phyloP scores from a whole-genome alignment of 1,139 yeast genomes.

The Meyerozyma carpophila region DNA sequence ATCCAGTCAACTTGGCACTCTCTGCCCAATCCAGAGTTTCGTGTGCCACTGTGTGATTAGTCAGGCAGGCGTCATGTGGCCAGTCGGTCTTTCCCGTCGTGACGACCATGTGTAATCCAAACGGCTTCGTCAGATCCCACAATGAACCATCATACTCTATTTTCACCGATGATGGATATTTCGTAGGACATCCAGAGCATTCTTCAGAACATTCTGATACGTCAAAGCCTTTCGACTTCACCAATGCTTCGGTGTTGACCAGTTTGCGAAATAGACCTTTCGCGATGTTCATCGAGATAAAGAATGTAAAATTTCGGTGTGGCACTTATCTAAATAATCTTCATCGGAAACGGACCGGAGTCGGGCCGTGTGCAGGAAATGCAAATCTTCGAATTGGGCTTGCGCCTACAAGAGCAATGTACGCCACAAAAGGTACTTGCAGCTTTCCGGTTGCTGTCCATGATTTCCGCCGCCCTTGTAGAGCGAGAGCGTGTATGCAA shows the following conservation, averaged over 20 bases:
- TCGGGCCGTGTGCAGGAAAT: neutral
- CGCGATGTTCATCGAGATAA: neutral
- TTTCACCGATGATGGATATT: slow-evolving; percentile 54
- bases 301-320: neutral
- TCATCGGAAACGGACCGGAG: neutral
- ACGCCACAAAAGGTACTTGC: no score
- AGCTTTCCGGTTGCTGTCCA: no score
- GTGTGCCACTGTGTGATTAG: slow-evolving; percentile 45
- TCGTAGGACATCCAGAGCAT: slow-evolving; percentile 45
- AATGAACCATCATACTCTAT: slow-evolving; percentile 48
- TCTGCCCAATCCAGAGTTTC: slow-evolving; percentile 46
- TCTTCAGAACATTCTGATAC: slow-evolving; percentile 40
- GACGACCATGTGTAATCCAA: slow-evolving; percentile 66
- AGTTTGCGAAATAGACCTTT: neutral
- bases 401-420: no score
- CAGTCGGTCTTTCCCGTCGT: slow-evolving; percentile 86
- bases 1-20: slow-evolving; percentile 13
- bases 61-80: slow-evolving; percentile 68
- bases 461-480: no score
- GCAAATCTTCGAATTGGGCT: no score
- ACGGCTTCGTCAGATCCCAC: slow-evolving; percentile 68
- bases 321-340: neutral
- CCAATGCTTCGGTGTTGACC: neutral
- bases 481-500: no score
- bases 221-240: slow-evolving; percentile 30